These are phyloP conservation scores for Prosopis cineraria DNA, from an alignment of 306 rosid species.

Conservation along the genomic window DNA sequence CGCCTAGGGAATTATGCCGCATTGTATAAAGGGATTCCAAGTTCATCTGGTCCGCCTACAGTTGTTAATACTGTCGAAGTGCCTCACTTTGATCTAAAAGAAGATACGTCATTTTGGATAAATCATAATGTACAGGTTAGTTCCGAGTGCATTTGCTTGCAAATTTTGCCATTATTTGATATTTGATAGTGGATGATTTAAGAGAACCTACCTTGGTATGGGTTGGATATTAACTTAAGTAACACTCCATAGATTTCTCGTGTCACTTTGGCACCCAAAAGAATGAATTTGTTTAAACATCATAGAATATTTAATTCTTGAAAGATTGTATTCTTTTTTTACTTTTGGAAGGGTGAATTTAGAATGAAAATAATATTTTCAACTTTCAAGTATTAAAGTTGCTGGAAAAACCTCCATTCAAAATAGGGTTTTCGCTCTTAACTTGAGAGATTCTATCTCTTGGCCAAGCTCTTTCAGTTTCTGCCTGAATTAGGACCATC, in stretches of 20 bases:
- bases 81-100: conserved; percentile 96
- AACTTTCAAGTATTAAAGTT: neutral
- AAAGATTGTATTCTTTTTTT: neutral
- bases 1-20: conserved; percentile 63
- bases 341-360: neutral
- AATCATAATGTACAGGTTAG: conserved; percentile 94
- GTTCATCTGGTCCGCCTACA: conserved; percentile 46
- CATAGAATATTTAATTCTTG: neutral
- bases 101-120: conserved; percentile 94
- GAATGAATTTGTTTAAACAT: neutral
- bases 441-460: neutral
- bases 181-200: neutral
- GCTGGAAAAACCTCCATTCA: neutral
- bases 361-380: neutral
- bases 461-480: neutral
- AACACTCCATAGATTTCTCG: neutral
- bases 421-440: neutral
- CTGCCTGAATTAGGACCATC: neutral
- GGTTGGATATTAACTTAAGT: neutral
- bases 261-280: neutral
- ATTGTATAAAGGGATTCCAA: conserved; percentile 76
- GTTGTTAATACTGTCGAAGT: conserved; percentile 83
- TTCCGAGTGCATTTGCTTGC: neutral
- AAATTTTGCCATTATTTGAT: neutral
- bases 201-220: neutral